A percentile compares a stretch with the other conserved stretches of the same genome.
phyloP scores from a whole-genome alignment of 441 rosid genomes.

The Geranium incanum region DNA sequence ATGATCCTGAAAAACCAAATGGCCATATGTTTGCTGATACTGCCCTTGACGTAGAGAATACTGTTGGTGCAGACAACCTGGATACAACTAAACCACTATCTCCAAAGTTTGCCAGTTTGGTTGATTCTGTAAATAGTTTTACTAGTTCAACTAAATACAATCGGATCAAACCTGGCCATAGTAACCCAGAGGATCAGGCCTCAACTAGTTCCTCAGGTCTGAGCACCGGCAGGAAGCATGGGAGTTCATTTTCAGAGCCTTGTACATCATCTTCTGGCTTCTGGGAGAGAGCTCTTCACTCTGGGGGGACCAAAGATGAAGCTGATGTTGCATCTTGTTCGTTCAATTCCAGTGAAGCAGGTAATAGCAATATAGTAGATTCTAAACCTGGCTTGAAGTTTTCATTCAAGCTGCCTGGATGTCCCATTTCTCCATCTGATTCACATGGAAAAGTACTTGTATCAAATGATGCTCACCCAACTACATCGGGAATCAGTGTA shows the following conservation, averaged over 20 bases:
- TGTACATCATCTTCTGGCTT: slow-evolving; percentile 40
- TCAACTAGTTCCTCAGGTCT: slow-evolving; percentile 29
- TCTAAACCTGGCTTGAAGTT: slow-evolving; percentile 36
- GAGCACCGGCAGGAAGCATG: slow-evolving; percentile 15
- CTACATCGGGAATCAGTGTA: slow-evolving; percentile 15
- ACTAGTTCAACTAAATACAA: slow-evolving; percentile 31
- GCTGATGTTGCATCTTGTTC: slow-evolving; percentile 23
- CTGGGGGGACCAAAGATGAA: slow-evolving; percentile 26
- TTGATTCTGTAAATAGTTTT: slow-evolving; percentile 42
- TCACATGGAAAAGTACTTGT: slow-evolving; percentile 13
- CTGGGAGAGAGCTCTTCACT: slow-evolving; percentile 48
- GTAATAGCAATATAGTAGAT: slow-evolving; percentile 22
- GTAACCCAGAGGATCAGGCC: slow-evolving; percentile 27
- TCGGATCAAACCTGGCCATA: slow-evolving; percentile 26
- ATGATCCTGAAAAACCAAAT: slow-evolving; percentile 49
- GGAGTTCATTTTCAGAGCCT: slow-evolving; percentile 26
- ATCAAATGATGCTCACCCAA: slow-evolving; percentile 24
- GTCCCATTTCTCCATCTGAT: slow-evolving; percentile 17
- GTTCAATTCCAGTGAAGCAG: slow-evolving; percentile 25
- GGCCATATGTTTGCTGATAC: slow-evolving; percentile 28
- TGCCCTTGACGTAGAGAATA: slow-evolving; percentile 28
- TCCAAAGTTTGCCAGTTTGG: slow-evolving; percentile 73
- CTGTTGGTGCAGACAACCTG: slow-evolving; percentile 28
- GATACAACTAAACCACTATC: slow-evolving; percentile 41
- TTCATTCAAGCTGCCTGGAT: slow-evolving; percentile 40